These are phyloP conservation scores for Eremochloa ophiuroides DNA, from an alignment of 176 grass and related monocot genomes.

Conservation along the genomic window DNA sequence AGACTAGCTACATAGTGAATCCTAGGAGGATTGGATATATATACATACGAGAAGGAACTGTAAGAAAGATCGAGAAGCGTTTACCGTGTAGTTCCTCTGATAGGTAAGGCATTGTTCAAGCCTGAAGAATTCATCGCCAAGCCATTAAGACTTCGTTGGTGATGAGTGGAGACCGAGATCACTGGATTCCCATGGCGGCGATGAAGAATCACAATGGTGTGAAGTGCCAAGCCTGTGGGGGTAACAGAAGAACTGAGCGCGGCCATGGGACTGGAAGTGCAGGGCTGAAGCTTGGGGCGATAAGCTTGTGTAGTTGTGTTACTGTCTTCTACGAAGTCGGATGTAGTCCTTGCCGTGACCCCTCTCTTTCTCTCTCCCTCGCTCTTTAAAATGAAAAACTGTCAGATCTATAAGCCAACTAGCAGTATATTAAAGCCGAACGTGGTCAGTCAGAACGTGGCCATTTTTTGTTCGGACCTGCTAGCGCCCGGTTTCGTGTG, in stretches of 20 bases:
- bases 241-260: background rate
- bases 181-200: background rate
- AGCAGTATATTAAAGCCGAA: too few species aligned
- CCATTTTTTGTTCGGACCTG: too few species aligned
- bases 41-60: too few species aligned
- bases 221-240: background rate
- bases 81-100: conserved; percentile 21
- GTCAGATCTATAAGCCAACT: too few species aligned
- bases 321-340: too few species aligned
- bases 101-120: background rate
- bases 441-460: too few species aligned
- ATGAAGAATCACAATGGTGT: background rate
- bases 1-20: too few species aligned
- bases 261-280: conserved; percentile 21
- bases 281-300: background rate
- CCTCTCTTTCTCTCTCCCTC: too few species aligned
- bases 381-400: too few species aligned
- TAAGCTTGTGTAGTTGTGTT: too few species aligned
- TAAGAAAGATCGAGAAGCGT: background rate
- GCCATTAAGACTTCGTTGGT: background rate
- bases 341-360: too few species aligned
- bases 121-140: conserved; percentile 25
- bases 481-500: too few species aligned
- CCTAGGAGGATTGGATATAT: background rate
- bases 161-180: background rate